Conservation (phyloP, 2,329 filamentous ascomycete species). For the Beauveria sp. region DNA sequence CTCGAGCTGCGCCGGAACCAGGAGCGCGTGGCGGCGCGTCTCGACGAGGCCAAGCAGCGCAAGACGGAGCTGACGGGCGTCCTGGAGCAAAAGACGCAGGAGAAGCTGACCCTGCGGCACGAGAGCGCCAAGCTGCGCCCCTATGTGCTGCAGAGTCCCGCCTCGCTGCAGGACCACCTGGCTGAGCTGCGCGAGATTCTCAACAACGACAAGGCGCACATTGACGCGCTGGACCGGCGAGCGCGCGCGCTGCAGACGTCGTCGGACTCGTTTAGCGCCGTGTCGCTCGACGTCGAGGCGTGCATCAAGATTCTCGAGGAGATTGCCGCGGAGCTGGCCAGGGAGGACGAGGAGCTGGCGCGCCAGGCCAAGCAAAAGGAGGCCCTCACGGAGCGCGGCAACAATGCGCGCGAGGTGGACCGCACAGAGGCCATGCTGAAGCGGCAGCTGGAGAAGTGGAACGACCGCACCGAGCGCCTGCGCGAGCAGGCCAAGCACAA, state of each 20-base stretch:
- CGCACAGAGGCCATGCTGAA: conserved; percentile 76
- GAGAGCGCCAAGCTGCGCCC: conserved; percentile 86
- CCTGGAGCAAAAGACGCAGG: conserved; percentile 64
- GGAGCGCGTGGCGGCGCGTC: conserved; percentile 70
- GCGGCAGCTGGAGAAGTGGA: conserved; percentile 78
- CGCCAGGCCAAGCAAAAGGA: conserved; percentile 78
- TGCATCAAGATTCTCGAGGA: conserved; percentile 88
- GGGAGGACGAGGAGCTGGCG: conserved; percentile 84
- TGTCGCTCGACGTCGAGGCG: conserved; percentile 75
- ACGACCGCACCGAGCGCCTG: conserved; percentile 77
- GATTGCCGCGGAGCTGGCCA: conserved; percentile 72
- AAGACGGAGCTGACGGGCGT: conserved; percentile 67
- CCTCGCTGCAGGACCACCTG: conserved; percentile 71
- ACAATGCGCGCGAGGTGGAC: conserved; percentile 87
- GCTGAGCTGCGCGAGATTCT: conserved; percentile 76
- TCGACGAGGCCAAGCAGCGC: conserved; percentile 76
- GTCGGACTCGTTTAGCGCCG: conserved; percentile 78
- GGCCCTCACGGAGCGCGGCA: conserved; percentile 77
- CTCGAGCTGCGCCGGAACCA: conserved; percentile 76
- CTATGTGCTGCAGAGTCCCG: conserved; percentile 85
- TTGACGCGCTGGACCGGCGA: conserved; percentile 79
- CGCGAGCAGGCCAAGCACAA: conserved; percentile 75
- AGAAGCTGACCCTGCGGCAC: conserved; percentile 64
- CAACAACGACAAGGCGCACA: conserved; percentile 69
- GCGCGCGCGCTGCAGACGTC: conserved; percentile 88